These are phyloP conservation scores for Platismatia glauca DNA, from an alignment of 495 filamentous ascomycete species.

Conservation along the genomic window DNA sequence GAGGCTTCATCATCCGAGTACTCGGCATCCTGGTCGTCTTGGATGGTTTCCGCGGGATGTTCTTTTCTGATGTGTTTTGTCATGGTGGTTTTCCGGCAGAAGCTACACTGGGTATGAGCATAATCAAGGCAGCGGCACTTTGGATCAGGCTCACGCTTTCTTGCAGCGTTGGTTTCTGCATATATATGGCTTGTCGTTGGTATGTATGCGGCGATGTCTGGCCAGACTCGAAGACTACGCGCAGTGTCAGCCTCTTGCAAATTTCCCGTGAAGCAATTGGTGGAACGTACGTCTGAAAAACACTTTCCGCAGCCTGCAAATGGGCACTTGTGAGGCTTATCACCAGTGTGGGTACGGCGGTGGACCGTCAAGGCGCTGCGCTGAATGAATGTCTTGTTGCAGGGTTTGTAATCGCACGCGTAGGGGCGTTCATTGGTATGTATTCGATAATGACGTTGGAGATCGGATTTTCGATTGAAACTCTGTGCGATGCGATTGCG, in stretches of 20 bases:
- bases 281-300: constrained; percentile 64
- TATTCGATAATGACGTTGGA: constrained; percentile 80
- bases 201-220: constrained; percentile 79
- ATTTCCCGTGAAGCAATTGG: constrained; percentile 6
- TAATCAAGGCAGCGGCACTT: not conserved
- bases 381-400: constrained; percentile 86
- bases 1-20: constrained; percentile 20
- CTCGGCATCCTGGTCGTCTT: constrained; percentile 18
- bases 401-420: constrained; percentile 56
- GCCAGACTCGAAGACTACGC: constrained; percentile 76
- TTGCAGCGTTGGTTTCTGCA: constrained; percentile 70
- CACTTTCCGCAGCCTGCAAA: constrained; percentile 71
- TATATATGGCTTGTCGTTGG: constrained; percentile 75
- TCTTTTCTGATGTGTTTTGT: constrained; percentile 54
- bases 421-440: constrained; percentile 87
- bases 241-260: constrained; percentile 20
- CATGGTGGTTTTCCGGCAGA: constrained; percentile 82
- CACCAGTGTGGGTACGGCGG: constrained; percentile 77
- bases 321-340: constrained; percentile 81
- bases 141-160: constrained; percentile 53
- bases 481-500: constrained; percentile 41
- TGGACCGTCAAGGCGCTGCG: constrained; percentile 81
- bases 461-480: constrained; percentile 89
- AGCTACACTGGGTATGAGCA: constrained; percentile 42
- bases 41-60: constrained; percentile 20